Conservation (phyloP, 2,329 filamentous ascomycete species). For the Exophiala sp. region DNA sequence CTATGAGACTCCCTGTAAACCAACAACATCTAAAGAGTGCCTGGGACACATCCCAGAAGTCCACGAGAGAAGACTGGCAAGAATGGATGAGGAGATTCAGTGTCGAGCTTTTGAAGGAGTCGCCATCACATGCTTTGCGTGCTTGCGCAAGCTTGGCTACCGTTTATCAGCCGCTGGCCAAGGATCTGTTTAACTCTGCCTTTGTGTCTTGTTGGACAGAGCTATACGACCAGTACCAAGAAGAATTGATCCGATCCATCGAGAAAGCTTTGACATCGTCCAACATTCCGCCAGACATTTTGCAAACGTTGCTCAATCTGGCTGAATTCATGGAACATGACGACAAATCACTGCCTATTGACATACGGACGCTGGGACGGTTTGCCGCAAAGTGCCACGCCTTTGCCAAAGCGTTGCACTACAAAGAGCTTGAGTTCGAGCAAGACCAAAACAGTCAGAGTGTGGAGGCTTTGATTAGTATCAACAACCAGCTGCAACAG, state of each 20-base stretch:
- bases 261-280: slow-evolving; percentile 93
- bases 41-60: slow-evolving; percentile 96
- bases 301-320: slow-evolving; percentile 89
- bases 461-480: slow-evolving; percentile 95
- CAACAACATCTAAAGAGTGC: slow-evolving; percentile 95
- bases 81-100: slow-evolving; percentile 98
- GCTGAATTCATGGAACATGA: slow-evolving; percentile 99
- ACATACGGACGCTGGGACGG: slow-evolving; percentile 88
- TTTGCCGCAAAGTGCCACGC: slow-evolving; percentile 97
- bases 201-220: slow-evolving; percentile 99
- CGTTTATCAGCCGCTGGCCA: slow-evolving; percentile 84
- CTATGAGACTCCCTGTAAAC: slow-evolving; percentile 91
- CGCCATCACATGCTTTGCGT: slow-evolving; percentile 88
- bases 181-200: slow-evolving; percentile 95
- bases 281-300: slow-evolving; percentile 90
- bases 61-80: slow-evolving; percentile 97
- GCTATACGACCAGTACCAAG: slow-evolving; percentile 92
- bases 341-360: slow-evolving; percentile 95
- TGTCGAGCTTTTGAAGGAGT: slow-evolving; percentile 90
- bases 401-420: slow-evolving; percentile 96
- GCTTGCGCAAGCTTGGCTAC: slow-evolving; percentile 90
- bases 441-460: slow-evolving; percentile 95
- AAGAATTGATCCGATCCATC: slow-evolving; percentile 92
- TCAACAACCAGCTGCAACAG: slow-evolving; percentile 98
- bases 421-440: slow-evolving; percentile 97